phyloP scores from a whole-genome alignment of 108 stramenopile genomes.

The Skeletonema menzelii region DNA sequence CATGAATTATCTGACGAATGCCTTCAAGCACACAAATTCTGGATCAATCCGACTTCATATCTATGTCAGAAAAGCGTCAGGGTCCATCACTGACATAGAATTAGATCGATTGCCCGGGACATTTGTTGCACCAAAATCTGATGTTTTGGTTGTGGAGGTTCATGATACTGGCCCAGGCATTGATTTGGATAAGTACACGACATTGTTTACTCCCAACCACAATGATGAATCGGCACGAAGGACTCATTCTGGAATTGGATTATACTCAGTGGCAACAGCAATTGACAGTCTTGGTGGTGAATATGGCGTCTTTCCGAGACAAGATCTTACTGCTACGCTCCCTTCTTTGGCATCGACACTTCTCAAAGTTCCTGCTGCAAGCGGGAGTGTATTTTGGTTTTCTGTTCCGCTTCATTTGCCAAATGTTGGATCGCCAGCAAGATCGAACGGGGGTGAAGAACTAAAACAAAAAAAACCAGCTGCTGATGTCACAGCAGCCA shows the following conservation, averaged over 20 bases:
- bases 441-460: neutral
- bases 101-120: conserved; percentile 19
- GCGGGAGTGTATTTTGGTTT: conserved; percentile 71
- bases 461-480: neutral
- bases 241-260: conserved; percentile 46
- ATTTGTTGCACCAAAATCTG: conserved; percentile 23
- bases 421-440: neutral
- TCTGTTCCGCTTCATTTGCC: conserved; percentile 50
- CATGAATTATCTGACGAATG: conserved; percentile 79
- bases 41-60: conserved; percentile 66
- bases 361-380: neutral
- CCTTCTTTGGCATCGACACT: neutral
- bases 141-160: conserved; percentile 58
- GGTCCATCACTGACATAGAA: conserved; percentile 2
- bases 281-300: conserved; percentile 56
- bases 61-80: conserved; percentile 19
- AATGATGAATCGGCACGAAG: neutral
- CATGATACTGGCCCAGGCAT: conserved; percentile 72
- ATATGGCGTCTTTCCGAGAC: conserved; percentile 56
- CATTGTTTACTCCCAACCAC: conserved; percentile 55
- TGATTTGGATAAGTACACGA: conserved; percentile 50
- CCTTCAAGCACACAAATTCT: conserved; percentile 56
- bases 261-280: conserved; percentile 64
- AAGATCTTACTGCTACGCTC: conserved; percentile 7
- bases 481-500: neutral